A percentile compares a stretch with the other conserved stretches of the same genome.
Evolutionary conservation across 2,329 filamentous ascomycete species (phyloP).

Genomic region (Neocucurbitaria cava): DNA sequence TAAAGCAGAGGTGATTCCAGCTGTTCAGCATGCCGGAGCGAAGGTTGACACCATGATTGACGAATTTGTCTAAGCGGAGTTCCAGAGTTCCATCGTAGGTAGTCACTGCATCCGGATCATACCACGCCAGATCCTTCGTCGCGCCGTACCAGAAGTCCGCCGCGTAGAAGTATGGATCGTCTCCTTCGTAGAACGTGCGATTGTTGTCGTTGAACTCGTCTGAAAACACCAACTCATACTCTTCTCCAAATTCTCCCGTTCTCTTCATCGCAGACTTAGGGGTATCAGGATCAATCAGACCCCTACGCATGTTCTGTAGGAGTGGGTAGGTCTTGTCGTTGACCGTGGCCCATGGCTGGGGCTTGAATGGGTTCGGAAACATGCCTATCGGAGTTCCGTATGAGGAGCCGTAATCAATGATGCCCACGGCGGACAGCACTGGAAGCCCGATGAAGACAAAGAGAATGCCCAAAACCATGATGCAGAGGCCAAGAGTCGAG

Average conservation of each 20-base stretch:
- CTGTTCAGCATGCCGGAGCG: constrained; percentile 61
- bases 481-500: constrained; percentile 52
- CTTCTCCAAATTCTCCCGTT: constrained; percentile 55
- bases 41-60: constrained; percentile 55
- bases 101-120: constrained; percentile 60
- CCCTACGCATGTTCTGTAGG: constrained; percentile 55
- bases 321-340: constrained; percentile 57
- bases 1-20: constrained; percentile 64
- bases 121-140: constrained; percentile 60
- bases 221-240: constrained; percentile 60
- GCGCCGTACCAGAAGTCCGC: constrained; percentile 63
- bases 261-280: constrained; percentile 55
- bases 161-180: constrained; percentile 63
- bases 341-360: constrained; percentile 54
- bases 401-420: constrained; percentile 48
- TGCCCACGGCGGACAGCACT: constrained; percentile 55
- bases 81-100: constrained; percentile 57
- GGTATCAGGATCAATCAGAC: constrained; percentile 62
- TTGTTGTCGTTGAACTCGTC: constrained; percentile 63
- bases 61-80: constrained; percentile 55
- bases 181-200: constrained; percentile 63
- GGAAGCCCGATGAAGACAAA: constrained; percentile 61
- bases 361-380: constrained; percentile 41
- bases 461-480: constrained; percentile 57
- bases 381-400: constrained; percentile 51